Evolutionary conservation across 352 stramenopile genomes (phyloP), one percentile per base, ranked within the genome.

Genomic region (Globisporangium megalacanthum): DNA sequence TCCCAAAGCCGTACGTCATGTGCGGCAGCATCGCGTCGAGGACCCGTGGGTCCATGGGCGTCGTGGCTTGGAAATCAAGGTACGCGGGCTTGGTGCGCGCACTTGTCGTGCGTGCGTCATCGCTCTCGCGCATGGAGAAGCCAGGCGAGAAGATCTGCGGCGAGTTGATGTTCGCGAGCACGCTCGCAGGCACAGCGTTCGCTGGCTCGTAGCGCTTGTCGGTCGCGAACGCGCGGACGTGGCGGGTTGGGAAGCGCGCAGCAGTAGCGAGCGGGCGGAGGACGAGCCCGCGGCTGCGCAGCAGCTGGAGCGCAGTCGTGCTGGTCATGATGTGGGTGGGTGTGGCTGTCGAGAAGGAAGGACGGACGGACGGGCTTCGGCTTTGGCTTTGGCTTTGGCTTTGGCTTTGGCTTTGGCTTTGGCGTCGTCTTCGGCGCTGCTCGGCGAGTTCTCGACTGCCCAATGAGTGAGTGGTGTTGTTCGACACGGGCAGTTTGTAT

Each of bases 1-100:
- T 99, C 53, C 97, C 97, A 65, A 97, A 99, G 31, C 78, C 69
- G 68, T 90, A 88, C 64, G 97, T 97, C 87, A 99, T 96, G 70
- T 96, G 98, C 36, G 97, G 96, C 72, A 99, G 75, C 97, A 99
- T 99, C 31, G 94, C 90, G 73, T 99, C 97, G 42, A 99, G 72
- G 17, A 99, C 97, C 54, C 97, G 90, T 45, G 97, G 97, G 75
- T 99, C 97, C 79, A 99, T 85, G 8, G 96, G 96, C 49, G 97
- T 98, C 10, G 97, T 99, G n/a, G 97, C 91, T 67, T 98, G 94
- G 57, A 98, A 90, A 73, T 99, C 96, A 51, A 98, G 62, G 73
- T 98, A 98, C 35, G 88, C 91, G 3, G 94, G 83, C 53, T 90
- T 81, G 52, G 91, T 92, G 31, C 91, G 67, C 6, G 73, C 64